Evolutionary conservation across 345 rosid genomes (phyloP), one percentile per base, ranked within the genome.

Genomic region (Rubroshorea leprosula): DNA sequence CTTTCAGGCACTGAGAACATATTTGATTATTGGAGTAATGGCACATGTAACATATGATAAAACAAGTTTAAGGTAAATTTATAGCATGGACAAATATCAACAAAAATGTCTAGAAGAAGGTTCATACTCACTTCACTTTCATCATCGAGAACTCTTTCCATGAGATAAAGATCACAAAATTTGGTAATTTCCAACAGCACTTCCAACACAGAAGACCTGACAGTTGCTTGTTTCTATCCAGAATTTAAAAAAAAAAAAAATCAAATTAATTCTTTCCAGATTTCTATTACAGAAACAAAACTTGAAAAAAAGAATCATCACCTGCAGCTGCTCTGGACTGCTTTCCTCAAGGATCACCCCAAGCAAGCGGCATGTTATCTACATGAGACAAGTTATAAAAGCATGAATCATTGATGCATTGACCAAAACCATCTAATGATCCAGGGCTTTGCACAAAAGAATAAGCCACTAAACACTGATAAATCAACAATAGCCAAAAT

Each of bases 141-240:
- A 47, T 90, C 90, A 38, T 93, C 95, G 62, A 87, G 73, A 72
- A 93, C 99, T 81, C 99, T 85, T 80, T 93, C 99, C 99, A 93
- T 93, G 62, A 90, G 96, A 80, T 93, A 90, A 41, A 93, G 85
- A 74, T 93, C 99, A 74, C 90, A 90, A 68, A 66, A 82, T 71
- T 82, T 93, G 39, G 95, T 82, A 59, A 93, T 85, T 78, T 93
- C 99, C 76, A 93, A 69, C 23, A 93, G 86, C 62, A 90, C 92
- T 75, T 93, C 97, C 79, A 93, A 70, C 62, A 83, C 95, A 47
- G 95, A 90, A 62, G 96, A 80, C 74, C 74, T 85, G 54, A 93
- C 90, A 24, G 96, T 93, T 50, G 76, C 97, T 87, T 85, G 86
- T 63, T 72, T 87, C 97, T 93, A 79, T 51, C 54, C 57, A 46